phyloP scores from a whole-genome alignment of 2,329 filamentous ascomycete species.

The Orbilia quercus region DNA sequence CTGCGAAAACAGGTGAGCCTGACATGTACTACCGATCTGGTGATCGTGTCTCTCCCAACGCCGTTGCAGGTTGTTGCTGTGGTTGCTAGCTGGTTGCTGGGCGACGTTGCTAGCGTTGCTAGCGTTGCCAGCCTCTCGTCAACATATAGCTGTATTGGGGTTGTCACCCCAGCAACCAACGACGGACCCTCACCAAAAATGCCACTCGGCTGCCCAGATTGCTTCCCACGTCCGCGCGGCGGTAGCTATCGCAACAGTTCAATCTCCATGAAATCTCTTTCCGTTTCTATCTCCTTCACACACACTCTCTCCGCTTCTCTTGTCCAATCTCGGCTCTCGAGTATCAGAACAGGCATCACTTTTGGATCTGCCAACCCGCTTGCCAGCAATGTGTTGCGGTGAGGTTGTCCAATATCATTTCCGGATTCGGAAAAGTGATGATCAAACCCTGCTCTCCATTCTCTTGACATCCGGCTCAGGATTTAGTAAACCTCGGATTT shows the following conservation, averaged over 20 bases:
- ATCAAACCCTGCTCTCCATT: constrained; percentile 10
- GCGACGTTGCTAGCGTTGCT: constrained; percentile 25
- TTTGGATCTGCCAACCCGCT: not conserved
- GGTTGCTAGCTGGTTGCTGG: constrained; percentile 2
- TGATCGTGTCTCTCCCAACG: not conserved
- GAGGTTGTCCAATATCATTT: constrained; percentile 15
- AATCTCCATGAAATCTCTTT: constrained; percentile 49
- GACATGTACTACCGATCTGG: constrained; percentile 41
- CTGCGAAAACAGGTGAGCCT: constrained; percentile 32
- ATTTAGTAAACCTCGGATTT: no score
- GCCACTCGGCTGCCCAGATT: not conserved
- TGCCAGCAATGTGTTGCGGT: constrained; percentile 18
- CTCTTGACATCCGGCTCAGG: no score
- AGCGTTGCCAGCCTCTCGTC: constrained; percentile 3
- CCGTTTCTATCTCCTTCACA: constrained; percentile 19
- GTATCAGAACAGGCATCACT: constrained; percentile 1
- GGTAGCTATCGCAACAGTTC: constrained; percentile 54
- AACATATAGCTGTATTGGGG: constrained; percentile 44
- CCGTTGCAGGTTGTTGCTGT: not conserved
- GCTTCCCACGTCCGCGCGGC: constrained; percentile 8
- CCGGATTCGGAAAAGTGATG: constrained; percentile 32
- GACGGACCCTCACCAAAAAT: no score
- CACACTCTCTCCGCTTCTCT: constrained; percentile 14
- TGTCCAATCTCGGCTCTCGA: constrained; percentile 16
- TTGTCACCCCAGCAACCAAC: constrained; percentile 29